Percentiles rank a stretch among this genome's conserved stretches.
Conservation (phyloP, 805 yeast genomes). For the Candida boidinii region DNA sequence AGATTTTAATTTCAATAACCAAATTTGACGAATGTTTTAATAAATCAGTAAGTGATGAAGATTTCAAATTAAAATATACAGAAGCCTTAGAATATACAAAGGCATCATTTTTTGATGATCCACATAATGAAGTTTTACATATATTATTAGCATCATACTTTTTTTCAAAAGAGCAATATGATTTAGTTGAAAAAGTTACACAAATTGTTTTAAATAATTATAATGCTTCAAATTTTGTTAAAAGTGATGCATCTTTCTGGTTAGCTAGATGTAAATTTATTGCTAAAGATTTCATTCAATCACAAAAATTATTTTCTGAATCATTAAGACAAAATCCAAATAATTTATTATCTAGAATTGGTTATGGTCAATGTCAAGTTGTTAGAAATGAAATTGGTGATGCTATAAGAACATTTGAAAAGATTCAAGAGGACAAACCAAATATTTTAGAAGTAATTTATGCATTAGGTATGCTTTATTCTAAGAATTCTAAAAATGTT, state of each 20-base stretch:
- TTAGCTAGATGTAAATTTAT: slow-evolving; percentile 69
- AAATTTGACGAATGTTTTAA: slow-evolving; percentile 57
- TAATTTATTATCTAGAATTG: slow-evolving; percentile 66
- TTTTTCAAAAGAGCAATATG: slow-evolving; percentile 59
- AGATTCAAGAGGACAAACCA: slow-evolving; percentile 54
- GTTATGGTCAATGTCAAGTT: slow-evolving; percentile 79
- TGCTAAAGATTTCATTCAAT: slow-evolving; percentile 50
- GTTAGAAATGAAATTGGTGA: slow-evolving; percentile 70
- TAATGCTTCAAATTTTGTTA: slow-evolving; percentile 29
- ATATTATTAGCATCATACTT: slow-evolving; percentile 62
- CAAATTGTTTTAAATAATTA: slow-evolving; percentile 35
- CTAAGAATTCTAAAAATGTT: slow-evolving; percentile 28
- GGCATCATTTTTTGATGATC: slow-evolving; percentile 29
- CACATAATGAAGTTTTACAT: slow-evolving; percentile 52
- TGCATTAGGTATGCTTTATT: slow-evolving; percentile 67
- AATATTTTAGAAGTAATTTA: slow-evolving; percentile 67
- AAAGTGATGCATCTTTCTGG: slow-evolving; percentile 74
- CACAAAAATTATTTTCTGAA: slow-evolving; percentile 66
- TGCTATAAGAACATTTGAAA: slow-evolving; percentile 79
- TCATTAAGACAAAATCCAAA: slow-evolving; percentile 58
- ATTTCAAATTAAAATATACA: slow-evolving; percentile 52
- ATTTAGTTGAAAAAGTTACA: slow-evolving; percentile 48
- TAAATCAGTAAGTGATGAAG: slow-evolving; percentile 46
- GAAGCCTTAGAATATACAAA: slow-evolving; percentile 45
- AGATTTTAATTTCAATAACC: slow-evolving; percentile 57